Conservation (phyloP, 495 filamentous ascomycete species). For the Hypoxylon lienhwacheense region DNA sequence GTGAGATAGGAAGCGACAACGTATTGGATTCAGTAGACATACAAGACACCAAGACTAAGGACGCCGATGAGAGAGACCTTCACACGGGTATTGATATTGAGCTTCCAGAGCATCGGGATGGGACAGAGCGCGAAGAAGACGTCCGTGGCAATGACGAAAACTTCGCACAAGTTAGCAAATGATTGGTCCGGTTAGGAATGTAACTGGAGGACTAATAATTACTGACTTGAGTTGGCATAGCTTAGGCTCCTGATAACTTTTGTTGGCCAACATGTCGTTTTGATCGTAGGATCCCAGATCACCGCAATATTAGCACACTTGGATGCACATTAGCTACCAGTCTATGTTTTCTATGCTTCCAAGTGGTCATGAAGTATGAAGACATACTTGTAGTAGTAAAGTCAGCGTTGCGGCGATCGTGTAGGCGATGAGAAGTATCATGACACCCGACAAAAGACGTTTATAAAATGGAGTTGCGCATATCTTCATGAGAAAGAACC, state of each 20-base stretch:
- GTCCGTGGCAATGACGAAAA: constrained; percentile 49
- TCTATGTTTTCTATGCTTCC: too few relatives aligned
- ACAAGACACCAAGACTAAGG: constrained; percentile 51
- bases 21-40: constrained; percentile 1
- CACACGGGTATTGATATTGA: constrained; percentile 47
- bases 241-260: constrained; percentile 39
- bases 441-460: constrained; percentile 38
- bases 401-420: constrained; percentile 43
- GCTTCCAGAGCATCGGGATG: constrained; percentile 50
- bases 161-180: constrained; percentile 31
- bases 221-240: constrained; percentile 42
- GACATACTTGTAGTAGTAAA: constrained; percentile 37
- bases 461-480: constrained; percentile 40
- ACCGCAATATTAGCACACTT: constrained; percentile 33
- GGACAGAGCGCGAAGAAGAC: constrained; percentile 49
- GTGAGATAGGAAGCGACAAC: neutral
- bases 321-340: too few relatives aligned
- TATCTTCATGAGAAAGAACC: constrained; percentile 50
- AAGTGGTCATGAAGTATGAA: too few relatives aligned
- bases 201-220: neutral
- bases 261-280: constrained; percentile 41
- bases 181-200: neutral
- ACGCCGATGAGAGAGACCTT: constrained; percentile 48
- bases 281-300: constrained; percentile 44
- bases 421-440: constrained; percentile 46